Conservation (phyloP, 2,329 filamentous ascomycete species). For the Parascedosporium putredinis region DNA sequence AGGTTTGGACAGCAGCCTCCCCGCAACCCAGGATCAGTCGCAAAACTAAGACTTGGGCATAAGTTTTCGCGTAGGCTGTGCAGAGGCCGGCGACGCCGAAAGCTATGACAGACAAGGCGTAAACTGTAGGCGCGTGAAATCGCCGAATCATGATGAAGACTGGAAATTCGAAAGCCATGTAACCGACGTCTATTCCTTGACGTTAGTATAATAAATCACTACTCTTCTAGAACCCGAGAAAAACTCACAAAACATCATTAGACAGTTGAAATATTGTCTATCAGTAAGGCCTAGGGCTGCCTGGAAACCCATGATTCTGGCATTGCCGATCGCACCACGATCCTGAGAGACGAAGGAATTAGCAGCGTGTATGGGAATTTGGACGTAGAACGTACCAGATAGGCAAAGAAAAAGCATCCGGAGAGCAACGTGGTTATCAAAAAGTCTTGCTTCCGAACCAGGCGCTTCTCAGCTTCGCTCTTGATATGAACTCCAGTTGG, state of each 20-base stretch:
- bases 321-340: background rate
- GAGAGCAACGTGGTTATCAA: background rate
- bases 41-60: background rate
- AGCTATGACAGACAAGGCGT: background rate
- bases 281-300: background rate
- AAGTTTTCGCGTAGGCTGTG: background rate
- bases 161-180: background rate
- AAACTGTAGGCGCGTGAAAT: background rate
- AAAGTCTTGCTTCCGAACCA: background rate
- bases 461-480: background rate
- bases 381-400: background rate
- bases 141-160: background rate
- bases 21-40: background rate
- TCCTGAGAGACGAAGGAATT: background rate
- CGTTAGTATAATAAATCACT: background rate
- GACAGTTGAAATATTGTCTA: background rate
- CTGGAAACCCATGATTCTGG: background rate
- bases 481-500: background rate
- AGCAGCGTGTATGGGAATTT: background rate
- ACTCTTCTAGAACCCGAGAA: background rate
- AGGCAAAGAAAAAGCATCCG: background rate
- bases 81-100: background rate
- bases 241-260: background rate
- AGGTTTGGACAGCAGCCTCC: background rate
- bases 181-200: background rate